phyloP scores from a whole-genome alignment of 129 eudicot genomes.

The Chrysanthemum lavandulifolium region DNA sequence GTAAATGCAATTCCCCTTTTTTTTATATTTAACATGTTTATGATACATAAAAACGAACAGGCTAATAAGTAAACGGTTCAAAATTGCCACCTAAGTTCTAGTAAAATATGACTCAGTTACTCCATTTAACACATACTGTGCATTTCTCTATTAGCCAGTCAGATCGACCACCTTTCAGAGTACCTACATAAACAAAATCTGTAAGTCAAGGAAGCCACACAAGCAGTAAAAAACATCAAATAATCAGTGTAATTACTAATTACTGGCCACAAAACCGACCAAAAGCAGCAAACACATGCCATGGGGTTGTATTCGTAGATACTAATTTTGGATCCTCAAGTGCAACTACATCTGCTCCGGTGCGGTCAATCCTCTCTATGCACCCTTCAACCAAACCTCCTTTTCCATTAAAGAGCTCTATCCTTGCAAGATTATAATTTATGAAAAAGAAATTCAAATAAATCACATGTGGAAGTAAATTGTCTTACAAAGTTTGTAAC shows the following conservation, averaged over 20 bases:
- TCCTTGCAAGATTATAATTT: constrained; percentile 46
- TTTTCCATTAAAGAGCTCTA: constrained; percentile 95
- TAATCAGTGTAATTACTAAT: neutral
- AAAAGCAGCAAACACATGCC: constrained; percentile 93
- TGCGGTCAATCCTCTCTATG: constrained; percentile 68
- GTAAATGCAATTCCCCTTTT: too few relatives aligned
- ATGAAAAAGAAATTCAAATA: constrained; percentile 21
- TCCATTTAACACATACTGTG: constrained; percentile 50
- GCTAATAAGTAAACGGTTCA: neutral
- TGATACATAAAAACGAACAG: neutral
- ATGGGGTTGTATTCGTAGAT: constrained; percentile 52
- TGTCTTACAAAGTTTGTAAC: neutral
- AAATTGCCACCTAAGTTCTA: neutral
- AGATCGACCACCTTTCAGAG: constrained; percentile 94
- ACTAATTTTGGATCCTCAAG: constrained; percentile 55
- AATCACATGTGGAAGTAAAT: constrained; percentile 12
- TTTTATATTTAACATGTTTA: too few relatives aligned
- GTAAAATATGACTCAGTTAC: neutral
- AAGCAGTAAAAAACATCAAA: constrained; percentile 14
- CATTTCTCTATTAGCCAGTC: constrained; percentile 99
- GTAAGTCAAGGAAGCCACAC: constrained; percentile 22
- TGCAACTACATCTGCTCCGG: constrained; percentile 73
- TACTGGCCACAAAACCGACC: constrained; percentile 44
- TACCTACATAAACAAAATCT: constrained; percentile 42
- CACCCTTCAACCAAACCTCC: constrained; percentile 79